Percentiles rank a stretch among this genome's conserved stretches.
These are phyloP conservation scores for Tolypocladium sp. DNA, from an alignment of 2,329 filamentous ascomycete species.

Conservation along the genomic window DNA sequence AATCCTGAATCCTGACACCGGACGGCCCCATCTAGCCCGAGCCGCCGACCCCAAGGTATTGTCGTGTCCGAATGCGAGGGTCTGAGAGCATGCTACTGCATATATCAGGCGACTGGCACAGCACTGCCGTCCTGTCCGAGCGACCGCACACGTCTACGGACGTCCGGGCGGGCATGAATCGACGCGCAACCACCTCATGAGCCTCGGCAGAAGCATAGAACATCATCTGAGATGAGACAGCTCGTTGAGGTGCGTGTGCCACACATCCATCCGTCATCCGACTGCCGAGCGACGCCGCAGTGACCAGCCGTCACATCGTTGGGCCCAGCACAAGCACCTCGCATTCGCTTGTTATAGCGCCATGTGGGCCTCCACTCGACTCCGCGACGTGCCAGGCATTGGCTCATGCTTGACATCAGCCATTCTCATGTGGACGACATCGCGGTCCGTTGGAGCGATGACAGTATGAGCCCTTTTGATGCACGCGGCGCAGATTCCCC, in stretches of 20 bases:
- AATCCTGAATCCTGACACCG: neutral
- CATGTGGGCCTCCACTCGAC: neutral
- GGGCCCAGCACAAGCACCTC: neutral
- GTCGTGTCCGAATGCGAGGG: neutral
- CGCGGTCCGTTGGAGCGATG: neutral
- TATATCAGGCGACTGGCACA: too few species aligned
- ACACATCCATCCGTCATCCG: neutral
- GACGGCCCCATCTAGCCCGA: neutral
- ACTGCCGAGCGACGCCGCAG: neutral
- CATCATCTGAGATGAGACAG: neutral
- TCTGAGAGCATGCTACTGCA: neutral
- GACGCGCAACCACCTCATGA: neutral
- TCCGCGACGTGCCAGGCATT: neutral
- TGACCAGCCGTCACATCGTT: neutral
- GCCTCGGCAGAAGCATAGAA: neutral
- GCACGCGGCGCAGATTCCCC: neutral
- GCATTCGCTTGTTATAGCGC: neutral
- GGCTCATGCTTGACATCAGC: neutral
- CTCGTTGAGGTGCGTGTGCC: neutral
- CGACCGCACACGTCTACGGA: neutral
- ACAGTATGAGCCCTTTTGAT: neutral
- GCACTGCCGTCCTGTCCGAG: too few species aligned
- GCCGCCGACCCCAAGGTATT: neutral
- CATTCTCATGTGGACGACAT: neutral
- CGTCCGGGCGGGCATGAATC: neutral